Base-by-base conservation (phyloP, 1,284 basidiomycete genomes). In the Cerioporus squamosus region DNA sequence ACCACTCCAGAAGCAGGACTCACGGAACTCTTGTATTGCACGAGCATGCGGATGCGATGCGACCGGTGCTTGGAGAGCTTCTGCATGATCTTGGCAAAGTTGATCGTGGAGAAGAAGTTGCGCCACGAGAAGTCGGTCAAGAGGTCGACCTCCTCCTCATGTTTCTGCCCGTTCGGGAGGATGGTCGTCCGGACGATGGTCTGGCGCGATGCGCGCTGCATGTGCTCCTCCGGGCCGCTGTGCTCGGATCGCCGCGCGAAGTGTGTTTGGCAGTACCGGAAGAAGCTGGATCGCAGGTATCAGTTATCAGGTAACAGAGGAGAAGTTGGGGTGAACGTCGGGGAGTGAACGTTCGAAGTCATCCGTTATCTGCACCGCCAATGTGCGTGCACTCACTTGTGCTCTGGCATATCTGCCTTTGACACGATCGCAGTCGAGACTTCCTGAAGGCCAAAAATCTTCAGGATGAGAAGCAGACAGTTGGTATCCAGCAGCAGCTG, bases 41-140 rank as follows among this genome's bases (percentile, higher is more conserved):
- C 94, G 61, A 99, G 82, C 83, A 99, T 90, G 79, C 94, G 89
- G 62, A 99, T 97, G 22, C 97, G 85, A 73, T 98, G 95, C 8
- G 94, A 93, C 43, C 95, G 90, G 66, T 92, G 88, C 76, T 99
- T 99, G 2, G 95, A 97, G 63, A 99, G 75, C 77, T 98, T 98
- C 74, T 99, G 97, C 84, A 99, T 90, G 64, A 99, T 94, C 72
- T 95, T 95, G 24, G 97, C 93, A 72, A 98, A 98, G 74, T 98
- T 98, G 77, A 98, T 97, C n/a, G 90, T 89, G 9, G 95, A 87
- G 76, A 98, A 99, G 75, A 99, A 98, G 77, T 99, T 99, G 54
- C 97, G 81, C 95, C 97, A 99, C 5, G 95, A 97, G 74, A 94
- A 99, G 49, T 98, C 95, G 18, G 89, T 91, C 55, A 98, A 82